phyloP scores from a whole-genome alignment of 768 basidiomycete species.

The Cyclocybe aegerita region DNA sequence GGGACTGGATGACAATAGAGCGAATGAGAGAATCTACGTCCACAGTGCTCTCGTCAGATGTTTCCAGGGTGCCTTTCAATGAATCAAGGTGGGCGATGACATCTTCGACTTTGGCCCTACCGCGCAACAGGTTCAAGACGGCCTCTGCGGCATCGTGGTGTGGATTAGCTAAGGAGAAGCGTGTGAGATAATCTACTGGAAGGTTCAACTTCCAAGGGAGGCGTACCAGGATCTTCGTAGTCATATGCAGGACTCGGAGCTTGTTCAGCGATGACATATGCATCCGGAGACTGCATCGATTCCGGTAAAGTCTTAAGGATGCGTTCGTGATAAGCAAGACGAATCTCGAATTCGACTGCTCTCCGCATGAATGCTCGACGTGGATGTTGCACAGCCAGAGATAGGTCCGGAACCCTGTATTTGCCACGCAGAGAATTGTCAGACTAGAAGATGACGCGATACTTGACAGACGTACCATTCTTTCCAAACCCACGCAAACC shows the following conservation, averaged over 20 bases:
- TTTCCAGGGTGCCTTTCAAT: slow-evolving; percentile 64
- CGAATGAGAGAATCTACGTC: slow-evolving; percentile 70
- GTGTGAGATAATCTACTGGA: not conserved
- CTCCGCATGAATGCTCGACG: slow-evolving; percentile 86
- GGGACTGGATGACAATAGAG: slow-evolving; percentile 81
- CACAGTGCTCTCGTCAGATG: slow-evolving; percentile 51
- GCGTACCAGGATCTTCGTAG: slow-evolving; percentile 76
- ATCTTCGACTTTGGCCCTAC: slow-evolving; percentile 76
- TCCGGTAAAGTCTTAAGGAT: slow-evolving; percentile 87
- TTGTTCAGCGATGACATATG: slow-evolving; percentile 61
- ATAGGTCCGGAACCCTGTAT: slow-evolving; percentile 81
- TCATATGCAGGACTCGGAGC: slow-evolving; percentile 81
- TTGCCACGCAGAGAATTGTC: no score
- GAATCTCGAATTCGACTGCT: slow-evolving; percentile 85
- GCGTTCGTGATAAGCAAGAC: slow-evolving; percentile 91
- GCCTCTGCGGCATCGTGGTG: slow-evolving; percentile 80
- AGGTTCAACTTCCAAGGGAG: slow-evolving; percentile 1
- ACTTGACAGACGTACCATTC: slow-evolving; percentile 74
- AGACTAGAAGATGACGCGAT: not conserved
- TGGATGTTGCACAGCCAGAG: slow-evolving; percentile 74
- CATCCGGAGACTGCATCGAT: slow-evolving; percentile 67
- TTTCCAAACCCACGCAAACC: slow-evolving; percentile 98
- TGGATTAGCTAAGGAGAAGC: slow-evolving; percentile 55
- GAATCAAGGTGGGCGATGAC: slow-evolving; percentile 74
- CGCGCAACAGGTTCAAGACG: slow-evolving; percentile 79